Evolutionary conservation across 495 filamentous ascomycete species (phyloP).

Genomic region (Annulohypoxylon bovei): DNA sequence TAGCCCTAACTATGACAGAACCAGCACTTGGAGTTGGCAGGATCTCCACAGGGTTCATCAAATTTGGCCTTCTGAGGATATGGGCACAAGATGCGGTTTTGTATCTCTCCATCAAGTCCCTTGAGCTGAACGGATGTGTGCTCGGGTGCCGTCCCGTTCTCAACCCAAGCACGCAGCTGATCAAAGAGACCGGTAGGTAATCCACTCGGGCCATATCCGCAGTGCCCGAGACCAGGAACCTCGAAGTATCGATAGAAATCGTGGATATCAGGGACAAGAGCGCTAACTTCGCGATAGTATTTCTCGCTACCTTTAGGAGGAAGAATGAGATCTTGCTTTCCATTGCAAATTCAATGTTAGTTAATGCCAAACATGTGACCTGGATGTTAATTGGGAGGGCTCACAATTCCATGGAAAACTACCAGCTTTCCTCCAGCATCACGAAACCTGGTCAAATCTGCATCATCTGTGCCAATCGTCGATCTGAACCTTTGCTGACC

Average conservation of each 20-base stretch:
- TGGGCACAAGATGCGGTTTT: background rate
- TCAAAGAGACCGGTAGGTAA: conserved; percentile 65
- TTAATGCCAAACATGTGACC: background rate
- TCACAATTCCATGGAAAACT: background rate
- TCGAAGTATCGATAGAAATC: conserved; percentile 46
- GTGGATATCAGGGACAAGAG: background rate
- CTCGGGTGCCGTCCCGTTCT: conserved; percentile 65
- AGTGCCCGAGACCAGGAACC: conserved; percentile 49
- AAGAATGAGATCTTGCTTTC: conserved; percentile 3
- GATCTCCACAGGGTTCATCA: background rate
- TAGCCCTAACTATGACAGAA: no score
- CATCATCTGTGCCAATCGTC: background rate
- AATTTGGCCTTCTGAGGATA: background rate
- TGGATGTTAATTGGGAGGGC: background rate
- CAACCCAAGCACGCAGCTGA: conserved; percentile 70
- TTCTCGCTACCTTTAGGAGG: conserved; percentile 24
- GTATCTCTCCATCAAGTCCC: background rate
- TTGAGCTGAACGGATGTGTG: background rate
- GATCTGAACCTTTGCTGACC: background rate
- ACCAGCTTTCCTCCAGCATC: conserved; percentile 1
- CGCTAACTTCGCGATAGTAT: conserved; percentile 41
- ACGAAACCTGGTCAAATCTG: background rate
- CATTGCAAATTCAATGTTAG: background rate
- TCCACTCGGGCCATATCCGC: conserved; percentile 60
- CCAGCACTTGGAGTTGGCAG: background rate